A percentile compares a stretch with the other conserved stretches of the same genome.
phyloP scores from a whole-genome alignment of 768 basidiomycete species.

The Porphyrellus cyaneotinctus region DNA sequence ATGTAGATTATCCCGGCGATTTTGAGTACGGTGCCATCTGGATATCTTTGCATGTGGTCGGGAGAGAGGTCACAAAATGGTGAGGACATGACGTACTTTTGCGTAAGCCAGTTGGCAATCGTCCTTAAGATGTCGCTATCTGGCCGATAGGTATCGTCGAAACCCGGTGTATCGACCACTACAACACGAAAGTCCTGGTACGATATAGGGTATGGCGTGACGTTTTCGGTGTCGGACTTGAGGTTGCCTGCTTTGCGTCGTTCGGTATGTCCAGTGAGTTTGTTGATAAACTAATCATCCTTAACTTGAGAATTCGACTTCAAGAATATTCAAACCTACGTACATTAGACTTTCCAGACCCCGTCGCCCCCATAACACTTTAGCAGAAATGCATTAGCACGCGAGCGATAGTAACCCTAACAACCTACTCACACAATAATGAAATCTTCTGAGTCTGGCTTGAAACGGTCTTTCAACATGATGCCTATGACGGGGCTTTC shows the following conservation, averaged over 20 bases:
- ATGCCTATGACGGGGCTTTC: too few relatives aligned
- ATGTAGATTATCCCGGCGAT: constrained; percentile 34
- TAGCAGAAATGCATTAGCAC: neutral
- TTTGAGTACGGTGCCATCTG: constrained; percentile 2
- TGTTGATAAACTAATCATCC: constrained; percentile 12
- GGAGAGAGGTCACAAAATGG: neutral
- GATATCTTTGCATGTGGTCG: constrained; percentile 4
- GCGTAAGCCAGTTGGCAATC: constrained; percentile 17
- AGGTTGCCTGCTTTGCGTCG: neutral
- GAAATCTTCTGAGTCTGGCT: constrained; percentile 1
- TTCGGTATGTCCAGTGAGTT: neutral
- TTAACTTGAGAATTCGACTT: neutral
- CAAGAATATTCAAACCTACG: neutral
- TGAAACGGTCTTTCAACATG: constrained; percentile 11
- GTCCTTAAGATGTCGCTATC: constrained; percentile 9
- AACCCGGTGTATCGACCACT: constrained; percentile 21
- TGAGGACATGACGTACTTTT: constrained; percentile 8
- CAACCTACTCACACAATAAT: constrained; percentile 19
- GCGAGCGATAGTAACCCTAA: too few relatives aligned
- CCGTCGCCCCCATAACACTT: constrained; percentile 25
- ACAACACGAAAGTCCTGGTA: neutral
- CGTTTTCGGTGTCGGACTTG: constrained; percentile 7
- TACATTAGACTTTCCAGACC: constrained; percentile 24
- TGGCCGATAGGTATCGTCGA: constrained; percentile 17
- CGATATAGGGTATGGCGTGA: constrained; percentile 1